Conservation (phyloP, 768 basidiomycete species). For the Boletus rubescentipes region DNA sequence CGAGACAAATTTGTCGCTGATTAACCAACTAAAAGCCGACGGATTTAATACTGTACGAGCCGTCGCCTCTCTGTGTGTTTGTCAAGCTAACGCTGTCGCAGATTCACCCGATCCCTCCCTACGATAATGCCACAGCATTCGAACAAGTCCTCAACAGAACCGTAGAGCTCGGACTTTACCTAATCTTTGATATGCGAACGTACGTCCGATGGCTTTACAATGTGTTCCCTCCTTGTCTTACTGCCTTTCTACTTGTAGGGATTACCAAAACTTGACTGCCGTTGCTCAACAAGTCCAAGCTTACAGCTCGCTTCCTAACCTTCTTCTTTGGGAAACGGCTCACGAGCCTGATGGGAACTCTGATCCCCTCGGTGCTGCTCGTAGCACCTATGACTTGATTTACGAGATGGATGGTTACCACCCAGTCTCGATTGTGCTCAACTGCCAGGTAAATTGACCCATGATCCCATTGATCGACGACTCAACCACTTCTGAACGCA, state of each 20-base stretch:
- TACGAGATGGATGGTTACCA: constrained; percentile 55
- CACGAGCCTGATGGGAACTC: constrained; percentile 72
- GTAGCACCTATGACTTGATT: constrained; percentile 45
- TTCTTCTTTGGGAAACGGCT: constrained; percentile 70
- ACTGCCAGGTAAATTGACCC: constrained; percentile 36
- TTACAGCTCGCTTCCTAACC: constrained; percentile 63
- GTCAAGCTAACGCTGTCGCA: constrained; percentile 33
- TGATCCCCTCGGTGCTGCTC: constrained; percentile 62
- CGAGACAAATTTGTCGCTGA: constrained; percentile 47
- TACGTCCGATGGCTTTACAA: constrained; percentile 25
- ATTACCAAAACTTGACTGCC: constrained; percentile 59
- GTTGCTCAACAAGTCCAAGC: constrained; percentile 64
- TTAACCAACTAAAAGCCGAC: constrained; percentile 57
- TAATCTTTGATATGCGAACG: constrained; percentile 81
- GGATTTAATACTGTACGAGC: constrained; percentile 37
- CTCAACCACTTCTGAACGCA: constrained; percentile 18
- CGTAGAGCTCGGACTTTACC: constrained; percentile 40
- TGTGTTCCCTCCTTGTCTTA: background rate
- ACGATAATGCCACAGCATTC: constrained; percentile 48
- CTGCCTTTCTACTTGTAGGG: constrained; percentile 24
- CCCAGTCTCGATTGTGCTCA: constrained; percentile 54
- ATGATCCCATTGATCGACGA: background rate
- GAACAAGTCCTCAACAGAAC: constrained; percentile 21
- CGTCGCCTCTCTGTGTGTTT: background rate
- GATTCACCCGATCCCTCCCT: constrained; percentile 74